phyloP scores from a whole-genome alignment of 2,329 filamentous ascomycete species.

The Hysterium pulicare region DNA sequence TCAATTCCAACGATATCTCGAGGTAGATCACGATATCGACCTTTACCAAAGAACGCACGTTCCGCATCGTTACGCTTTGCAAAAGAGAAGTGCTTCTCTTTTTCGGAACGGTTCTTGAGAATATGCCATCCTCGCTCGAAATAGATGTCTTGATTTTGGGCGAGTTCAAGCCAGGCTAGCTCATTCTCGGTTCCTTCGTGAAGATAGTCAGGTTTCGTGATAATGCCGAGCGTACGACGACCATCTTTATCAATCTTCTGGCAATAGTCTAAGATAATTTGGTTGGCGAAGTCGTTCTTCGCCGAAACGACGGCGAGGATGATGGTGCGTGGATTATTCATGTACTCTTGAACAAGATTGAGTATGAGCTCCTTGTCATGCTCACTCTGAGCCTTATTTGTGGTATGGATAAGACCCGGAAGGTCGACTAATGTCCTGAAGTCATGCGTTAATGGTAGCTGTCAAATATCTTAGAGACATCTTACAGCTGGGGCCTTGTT shows the following conservation, averaged over 20 bases:
- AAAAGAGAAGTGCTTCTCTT: constrained; percentile 33
- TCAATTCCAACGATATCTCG: constrained; percentile 45
- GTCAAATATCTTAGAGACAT: background rate
- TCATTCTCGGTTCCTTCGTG: constrained; percentile 40
- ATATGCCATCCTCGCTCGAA: constrained; percentile 54
- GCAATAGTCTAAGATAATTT: constrained; percentile 53
- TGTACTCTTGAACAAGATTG: constrained; percentile 23
- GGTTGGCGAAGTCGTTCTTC: constrained; percentile 51
- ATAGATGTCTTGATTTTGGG: constrained; percentile 38
- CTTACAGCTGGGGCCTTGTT: constrained; percentile 25
- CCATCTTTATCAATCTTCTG: constrained; percentile 45
- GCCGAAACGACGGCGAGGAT: constrained; percentile 36
- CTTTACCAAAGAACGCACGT: constrained; percentile 31
- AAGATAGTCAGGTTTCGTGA: constrained; percentile 56
- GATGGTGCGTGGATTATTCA: constrained; percentile 25
- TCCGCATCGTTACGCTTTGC: constrained; percentile 41
- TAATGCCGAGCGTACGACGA: constrained; percentile 53
- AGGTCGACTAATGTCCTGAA: constrained; percentile 45
- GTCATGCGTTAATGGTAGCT: constrained; percentile 32
- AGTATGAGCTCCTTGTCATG: constrained; percentile 21
- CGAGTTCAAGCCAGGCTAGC: constrained; percentile 37
- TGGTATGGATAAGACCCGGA: constrained; percentile 44
- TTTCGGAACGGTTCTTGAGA: constrained; percentile 46
- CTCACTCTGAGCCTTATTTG: constrained; percentile 20
- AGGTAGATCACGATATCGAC: constrained; percentile 24